Conservation (phyloP, 495 filamentous ascomycete species). For the Penicillium roqueforti region DNA sequence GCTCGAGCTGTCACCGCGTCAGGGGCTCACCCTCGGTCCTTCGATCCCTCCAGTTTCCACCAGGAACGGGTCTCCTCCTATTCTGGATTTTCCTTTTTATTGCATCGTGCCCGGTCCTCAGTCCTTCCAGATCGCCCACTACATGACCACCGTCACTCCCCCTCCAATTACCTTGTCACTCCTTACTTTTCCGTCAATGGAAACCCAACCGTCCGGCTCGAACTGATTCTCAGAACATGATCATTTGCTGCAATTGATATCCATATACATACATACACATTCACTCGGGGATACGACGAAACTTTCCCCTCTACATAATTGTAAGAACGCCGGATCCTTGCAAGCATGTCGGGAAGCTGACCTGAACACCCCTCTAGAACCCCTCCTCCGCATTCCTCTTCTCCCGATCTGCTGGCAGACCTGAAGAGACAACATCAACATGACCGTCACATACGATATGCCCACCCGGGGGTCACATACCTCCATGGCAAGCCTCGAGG, state of each 20-base stretch:
- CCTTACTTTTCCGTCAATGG: constrained; percentile 22
- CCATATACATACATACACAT: constrained; percentile 6
- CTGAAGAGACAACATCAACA: constrained; percentile 42
- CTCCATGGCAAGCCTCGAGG: constrained; percentile 59
- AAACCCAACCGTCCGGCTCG: constrained; percentile 2
- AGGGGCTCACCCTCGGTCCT: constrained; percentile 38
- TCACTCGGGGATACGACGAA: constrained; percentile 1
- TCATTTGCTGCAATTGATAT: constrained; percentile 21
- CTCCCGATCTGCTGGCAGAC: constrained; percentile 45
- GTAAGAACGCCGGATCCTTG: constrained; percentile 5
- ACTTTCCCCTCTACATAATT: constrained; percentile 25
- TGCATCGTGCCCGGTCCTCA: constrained; percentile 32
- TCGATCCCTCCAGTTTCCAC: constrained; percentile 31
- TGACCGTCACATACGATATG: constrained; percentile 66
- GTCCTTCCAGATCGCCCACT: constrained; percentile 36
- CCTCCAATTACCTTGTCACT: constrained; percentile 30
- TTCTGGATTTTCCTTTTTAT: constrained; percentile 38
- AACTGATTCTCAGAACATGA: constrained; percentile 19
- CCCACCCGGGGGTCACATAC: constrained; percentile 52
- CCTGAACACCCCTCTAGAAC: constrained; percentile 12
- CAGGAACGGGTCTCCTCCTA: constrained; percentile 38
- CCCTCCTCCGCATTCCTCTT: constrained; percentile 16
- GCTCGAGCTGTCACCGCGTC: constrained; percentile 43
- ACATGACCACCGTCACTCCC: constrained; percentile 16
- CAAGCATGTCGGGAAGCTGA: constrained; percentile 16